phyloP scores from a whole-genome alignment of 768 basidiomycete species.

The Termitomyces sp. region DNA sequence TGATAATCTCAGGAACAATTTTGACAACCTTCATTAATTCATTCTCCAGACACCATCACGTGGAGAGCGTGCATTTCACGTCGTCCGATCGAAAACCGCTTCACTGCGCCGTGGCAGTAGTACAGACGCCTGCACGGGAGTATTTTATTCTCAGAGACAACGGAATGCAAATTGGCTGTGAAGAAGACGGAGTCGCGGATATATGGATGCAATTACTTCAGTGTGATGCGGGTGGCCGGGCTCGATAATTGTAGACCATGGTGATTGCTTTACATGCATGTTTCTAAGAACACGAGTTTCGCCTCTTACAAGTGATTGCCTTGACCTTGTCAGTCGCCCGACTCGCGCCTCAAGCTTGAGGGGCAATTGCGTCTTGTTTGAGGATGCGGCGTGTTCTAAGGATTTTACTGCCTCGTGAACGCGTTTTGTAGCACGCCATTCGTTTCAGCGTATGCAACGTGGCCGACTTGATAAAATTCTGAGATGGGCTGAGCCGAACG shows the following conservation, averaged over 20 bases:
- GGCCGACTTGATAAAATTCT: neutral
- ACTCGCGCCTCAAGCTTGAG: too few relatives aligned
- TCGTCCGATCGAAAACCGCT: slow-evolving; percentile 37
- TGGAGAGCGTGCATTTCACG: slow-evolving; percentile 72
- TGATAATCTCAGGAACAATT: neutral
- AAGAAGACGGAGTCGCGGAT: slow-evolving; percentile 65
- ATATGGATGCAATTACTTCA: slow-evolving; percentile 61
- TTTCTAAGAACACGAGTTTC: neutral
- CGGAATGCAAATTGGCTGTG: slow-evolving; percentile 72
- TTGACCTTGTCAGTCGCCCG: neutral
- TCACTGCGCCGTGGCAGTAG: slow-evolving; percentile 61
- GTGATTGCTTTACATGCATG: neutral
- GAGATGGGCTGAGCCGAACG: neutral
- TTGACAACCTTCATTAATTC: neutral
- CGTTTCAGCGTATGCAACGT: neutral
- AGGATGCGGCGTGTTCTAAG: neutral
- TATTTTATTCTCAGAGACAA: slow-evolving; percentile 72
- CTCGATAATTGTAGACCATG: neutral
- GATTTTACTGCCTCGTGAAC: neutral
- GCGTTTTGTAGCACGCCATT: neutral
- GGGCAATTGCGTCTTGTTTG: too few relatives aligned
- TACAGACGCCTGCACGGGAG: slow-evolving; percentile 67
- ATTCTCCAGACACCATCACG: slow-evolving; percentile 60
- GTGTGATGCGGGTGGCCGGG: slow-evolving; percentile 29
- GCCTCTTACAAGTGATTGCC: neutral